Evolutionary conservation across 1,284 basidiomycete genomes (phyloP), one percentile per base, ranked within the genome.

Genomic region (Sparassis latifolia): DNA sequence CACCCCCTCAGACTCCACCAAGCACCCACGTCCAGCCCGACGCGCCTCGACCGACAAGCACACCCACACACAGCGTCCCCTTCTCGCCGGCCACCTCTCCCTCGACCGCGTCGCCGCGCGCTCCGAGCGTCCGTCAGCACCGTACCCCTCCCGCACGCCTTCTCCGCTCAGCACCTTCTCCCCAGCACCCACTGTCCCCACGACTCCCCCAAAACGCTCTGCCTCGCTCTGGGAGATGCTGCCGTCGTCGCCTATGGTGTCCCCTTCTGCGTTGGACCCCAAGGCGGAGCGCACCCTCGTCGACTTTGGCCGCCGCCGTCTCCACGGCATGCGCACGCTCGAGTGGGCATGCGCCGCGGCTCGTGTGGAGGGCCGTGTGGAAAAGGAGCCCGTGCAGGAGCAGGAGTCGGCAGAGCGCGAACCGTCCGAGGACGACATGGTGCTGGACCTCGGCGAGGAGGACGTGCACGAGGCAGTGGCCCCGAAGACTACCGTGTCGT

Each of bases 331-430:
- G 51, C 70, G 75, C 37, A 84, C 82, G 35, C 73, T 87, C 29
- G 85, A 87, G 62, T 88, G 83, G 80, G 85, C 85, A 3, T 87
- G 85, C 63, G 85, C 81, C 0, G 75, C 77, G 6, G 80, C 81
- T 35, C 59, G 73, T 32, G 47, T 74, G 5, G 65, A 65, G 4
- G 66, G 52, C 6, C 40, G 32, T 29, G 35, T 44, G 65, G 65
- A 38, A 69, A 20, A 20, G 20, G 20, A 20, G 20, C 20, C 20
- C 20, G 66, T 65, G 7, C 68, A 70, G 55, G 66, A 70, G 45
- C 61, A 46, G 49, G 52, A 58, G 9, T 20, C 20, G 20, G 60
- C 43, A 52, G 59, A 56, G 0, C 49, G 51, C 5, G 59, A 52
- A 10, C 62, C 58, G 37, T 67, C 62, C 5, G 69, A 65, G 10